Evolutionary conservation across 805 yeast genomes (phyloP).

Genomic region (Pichia californica): DNA sequence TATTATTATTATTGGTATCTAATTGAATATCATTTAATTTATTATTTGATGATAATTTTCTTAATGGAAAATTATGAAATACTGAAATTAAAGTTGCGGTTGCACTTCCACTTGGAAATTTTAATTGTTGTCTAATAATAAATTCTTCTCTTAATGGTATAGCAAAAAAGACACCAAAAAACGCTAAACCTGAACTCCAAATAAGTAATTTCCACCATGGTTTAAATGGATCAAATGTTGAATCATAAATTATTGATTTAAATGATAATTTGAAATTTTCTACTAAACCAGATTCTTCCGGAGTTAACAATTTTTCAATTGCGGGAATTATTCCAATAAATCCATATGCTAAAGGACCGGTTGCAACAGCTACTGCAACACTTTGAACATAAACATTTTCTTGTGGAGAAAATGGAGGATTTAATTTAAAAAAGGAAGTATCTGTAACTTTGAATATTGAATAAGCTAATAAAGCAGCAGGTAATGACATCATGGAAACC

Average conservation of each 20-base stretch:
- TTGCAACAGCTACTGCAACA: constrained; percentile 93
- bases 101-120: constrained; percentile 94
- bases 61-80: constrained; percentile 55
- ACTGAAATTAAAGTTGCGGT: constrained; percentile 91
- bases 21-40: too few species aligned
- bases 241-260: neutral
- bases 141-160: constrained; percentile 83
- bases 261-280: constrained; percentile 15
- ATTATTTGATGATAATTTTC: neutral
- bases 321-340: constrained; percentile 96
- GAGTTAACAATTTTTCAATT: constrained; percentile 76
- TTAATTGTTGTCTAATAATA: constrained; percentile 76
- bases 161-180: constrained; percentile 94
- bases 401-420: constrained; percentile 66
- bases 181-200: constrained; percentile 86
- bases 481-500: constrained; percentile 99
- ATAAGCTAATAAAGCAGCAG: constrained; percentile 84
- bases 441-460: constrained; percentile 65
- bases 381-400: constrained; percentile 91
- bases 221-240: constrained; percentile 26
- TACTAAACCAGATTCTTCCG: constrained; percentile 67
- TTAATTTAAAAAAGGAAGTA: constrained; percentile 22
- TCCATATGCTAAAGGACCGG: constrained; percentile 95
- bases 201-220: constrained; percentile 49
- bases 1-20: neutral